Base-by-base conservation (phyloP, 306 rosid genomes). In the Cucurbita ficifolia region DNA sequence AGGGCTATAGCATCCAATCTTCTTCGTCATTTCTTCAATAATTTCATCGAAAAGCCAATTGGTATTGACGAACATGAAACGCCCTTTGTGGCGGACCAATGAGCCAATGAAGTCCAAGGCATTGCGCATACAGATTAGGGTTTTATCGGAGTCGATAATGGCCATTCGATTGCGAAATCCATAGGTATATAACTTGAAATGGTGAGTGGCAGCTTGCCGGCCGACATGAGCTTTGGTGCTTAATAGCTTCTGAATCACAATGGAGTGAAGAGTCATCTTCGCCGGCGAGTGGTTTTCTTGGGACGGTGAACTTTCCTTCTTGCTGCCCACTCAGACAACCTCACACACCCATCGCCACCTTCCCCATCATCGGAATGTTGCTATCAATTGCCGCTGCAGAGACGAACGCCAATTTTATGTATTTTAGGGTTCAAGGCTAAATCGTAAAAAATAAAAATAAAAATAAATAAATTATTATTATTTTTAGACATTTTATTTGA, bases 1-100 rank as follows among this genome's bases (percentile, higher is more conserved):
- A 8, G 87, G 87, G 43, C 79, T 56, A 60, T 82, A 89, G 46
- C 78, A 83, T 5, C 89, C 95, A 7, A 92, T 83, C 72, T 79
- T 84, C 72, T 82, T 84, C 1, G 85, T 82, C 96, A 88, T 92
- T 16, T 85, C 88, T 39, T 89, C 80, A 69, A 92, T 78, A 73
- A 89, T 89, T 64, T 92, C 97, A 18, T 89, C 96, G 57, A 81
- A 87, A 53, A 86, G 89, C 52, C 88, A 88, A 76, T 89, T 89
- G 73, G 97, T 89, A 82, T 89, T 86, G 80, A 89, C 82, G 85
- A 92, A 87, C 97, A 89, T 88, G 89, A 92, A 88, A 6, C 95
- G 88, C 1, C 85, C 97, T 3, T 82, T 85, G 10, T 79, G 85
- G 10, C 85, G 83, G 2, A 93, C 92, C 6, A 92, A 82, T 69